Conservation (phyloP, 352 stramenopile genomes). For the Pilasporangium apinafurcum region DNA sequence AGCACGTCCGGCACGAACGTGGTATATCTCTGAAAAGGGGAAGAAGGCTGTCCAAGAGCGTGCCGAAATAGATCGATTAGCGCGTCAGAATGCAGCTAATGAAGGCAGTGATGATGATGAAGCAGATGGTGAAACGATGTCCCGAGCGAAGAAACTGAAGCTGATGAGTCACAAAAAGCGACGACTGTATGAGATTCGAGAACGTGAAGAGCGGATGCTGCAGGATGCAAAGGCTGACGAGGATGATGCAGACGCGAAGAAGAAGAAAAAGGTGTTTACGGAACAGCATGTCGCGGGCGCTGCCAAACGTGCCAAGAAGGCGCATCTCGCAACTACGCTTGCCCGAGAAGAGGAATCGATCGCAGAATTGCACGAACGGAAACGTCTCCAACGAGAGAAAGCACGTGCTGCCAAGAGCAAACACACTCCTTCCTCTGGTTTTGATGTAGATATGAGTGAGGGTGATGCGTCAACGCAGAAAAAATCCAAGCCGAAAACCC, state of each 20-base stretch:
- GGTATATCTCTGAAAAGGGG: conserved; percentile 90
- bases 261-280: conserved; percentile 66
- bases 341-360: conserved; percentile 76
- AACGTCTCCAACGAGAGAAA: conserved; percentile 77
- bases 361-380: conserved; percentile 66
- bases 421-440: conserved; percentile 39
- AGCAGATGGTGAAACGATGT: conserved; percentile 20
- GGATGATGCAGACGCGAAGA: conserved; percentile 29
- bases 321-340: conserved; percentile 36
- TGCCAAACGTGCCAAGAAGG: conserved; percentile 82
- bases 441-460: conserved; percentile 69
- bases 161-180: conserved; percentile 87
- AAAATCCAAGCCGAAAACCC: conserved; percentile 28
- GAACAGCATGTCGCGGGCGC: conserved; percentile 69
- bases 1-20: conserved; percentile 81
- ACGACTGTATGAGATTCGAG: conserved; percentile 74
- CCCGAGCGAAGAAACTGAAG: conserved; percentile 74
- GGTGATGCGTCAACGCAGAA: conserved; percentile 6
- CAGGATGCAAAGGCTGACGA: conserved; percentile 43
- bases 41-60: conserved; percentile 80
- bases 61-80: conserved; percentile 57
- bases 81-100: conserved; percentile 25
- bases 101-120: conserved; percentile 23
- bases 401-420: conserved; percentile 44
- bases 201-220: conserved; percentile 77